phyloP scores from a whole-genome alignment of 495 filamentous ascomycete species.

The Aspergillus ostianus region DNA sequence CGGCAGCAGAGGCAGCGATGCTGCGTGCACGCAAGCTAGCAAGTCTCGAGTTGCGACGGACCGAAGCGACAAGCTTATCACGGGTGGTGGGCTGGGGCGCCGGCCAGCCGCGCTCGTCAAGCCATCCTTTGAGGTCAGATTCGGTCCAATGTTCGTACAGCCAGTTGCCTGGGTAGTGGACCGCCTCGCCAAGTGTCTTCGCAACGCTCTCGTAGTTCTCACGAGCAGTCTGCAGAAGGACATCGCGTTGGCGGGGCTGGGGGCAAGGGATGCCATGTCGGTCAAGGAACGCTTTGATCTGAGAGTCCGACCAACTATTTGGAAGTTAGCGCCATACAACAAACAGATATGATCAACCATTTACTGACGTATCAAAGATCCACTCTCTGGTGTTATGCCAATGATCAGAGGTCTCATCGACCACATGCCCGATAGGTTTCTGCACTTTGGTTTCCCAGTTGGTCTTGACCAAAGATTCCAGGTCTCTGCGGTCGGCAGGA shows the following conservation, averaged over 20 bases:
- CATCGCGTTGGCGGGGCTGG: slow-evolving; percentile 83
- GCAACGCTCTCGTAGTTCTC: slow-evolving; percentile 78
- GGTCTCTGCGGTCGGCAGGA: slow-evolving; percentile 80
- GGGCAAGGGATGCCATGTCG: slow-evolving; percentile 76
- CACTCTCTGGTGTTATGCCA: slow-evolving; percentile 76
- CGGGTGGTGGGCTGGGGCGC: slow-evolving; percentile 81
- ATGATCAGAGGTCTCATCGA: slow-evolving; percentile 68
- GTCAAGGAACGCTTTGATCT: slow-evolving; percentile 91
- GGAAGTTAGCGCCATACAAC: slow-evolving; percentile 18
- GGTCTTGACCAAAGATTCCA: slow-evolving; percentile 78
- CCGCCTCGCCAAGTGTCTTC: slow-evolving; percentile 78
- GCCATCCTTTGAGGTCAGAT: slow-evolving; percentile 75
- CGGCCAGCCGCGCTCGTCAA: slow-evolving; percentile 87
- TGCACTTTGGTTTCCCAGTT: slow-evolving; percentile 79
- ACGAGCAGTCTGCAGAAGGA: slow-evolving; percentile 72
- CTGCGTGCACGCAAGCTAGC: slow-evolving; percentile 64
- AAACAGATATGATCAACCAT: neutral
- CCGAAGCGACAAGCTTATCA: slow-evolving; percentile 81
- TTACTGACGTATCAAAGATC: slow-evolving; percentile 85
- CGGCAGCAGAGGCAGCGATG: slow-evolving; percentile 58
- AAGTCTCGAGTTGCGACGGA: slow-evolving; percentile 87
- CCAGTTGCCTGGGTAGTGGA: slow-evolving; percentile 92
- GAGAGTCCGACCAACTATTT: slow-evolving; percentile 74
- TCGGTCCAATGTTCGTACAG: slow-evolving; percentile 85
- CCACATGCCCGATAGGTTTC: slow-evolving; percentile 70